Evolutionary conservation across 805 yeast genomes (phyloP), one percentile per base, ranked within the genome.

Genomic region (Wickerhamomyces queroliae): DNA sequence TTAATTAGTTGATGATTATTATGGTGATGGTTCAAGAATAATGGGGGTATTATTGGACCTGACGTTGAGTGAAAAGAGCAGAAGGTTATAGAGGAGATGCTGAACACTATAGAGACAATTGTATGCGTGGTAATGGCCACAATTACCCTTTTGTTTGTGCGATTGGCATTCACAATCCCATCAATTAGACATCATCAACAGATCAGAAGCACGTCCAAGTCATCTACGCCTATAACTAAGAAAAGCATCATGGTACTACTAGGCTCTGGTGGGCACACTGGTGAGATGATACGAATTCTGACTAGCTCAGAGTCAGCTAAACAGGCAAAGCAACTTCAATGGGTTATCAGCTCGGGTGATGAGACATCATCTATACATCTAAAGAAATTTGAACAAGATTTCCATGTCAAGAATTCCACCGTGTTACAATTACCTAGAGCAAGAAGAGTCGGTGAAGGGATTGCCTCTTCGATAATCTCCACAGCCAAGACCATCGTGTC

Each of bases 261-360:
- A 10, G 98, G 98, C 0, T 88, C 96, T 0, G 99, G 99, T 2
- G 98, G 97, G 3, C 98, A 89, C 53, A 89, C 97, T 0, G 97
- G 96, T 2, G 97, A 91, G 59, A 87, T 91, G 95, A 58, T 90
- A n/a, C 66, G 90, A 20, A 66, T 91, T 15, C 56, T 87, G 9
- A 44, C 56, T 5, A 56, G 58, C 7, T 63, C 73, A 28, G 50
- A 61, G 10, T 28, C 32, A 3, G 23, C 48, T 4, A 13, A 21
- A 2, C 23, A 36, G 0, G 21, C 43, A 5, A 29, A 42, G n/a
- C 45, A 44, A n/a, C 29, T 53, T 20, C 37, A 55, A 2, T 68
- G 67, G 57, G 62, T 68, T 13, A 59, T 66, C 5, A 69, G 79
- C 2, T 63, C 74, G 0, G 80, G 72, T 10, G 87, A 80, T 48